phyloP scores from a whole-genome alignment of 176 grass and related monocot species.

The Oryza meyeriana region DNA sequence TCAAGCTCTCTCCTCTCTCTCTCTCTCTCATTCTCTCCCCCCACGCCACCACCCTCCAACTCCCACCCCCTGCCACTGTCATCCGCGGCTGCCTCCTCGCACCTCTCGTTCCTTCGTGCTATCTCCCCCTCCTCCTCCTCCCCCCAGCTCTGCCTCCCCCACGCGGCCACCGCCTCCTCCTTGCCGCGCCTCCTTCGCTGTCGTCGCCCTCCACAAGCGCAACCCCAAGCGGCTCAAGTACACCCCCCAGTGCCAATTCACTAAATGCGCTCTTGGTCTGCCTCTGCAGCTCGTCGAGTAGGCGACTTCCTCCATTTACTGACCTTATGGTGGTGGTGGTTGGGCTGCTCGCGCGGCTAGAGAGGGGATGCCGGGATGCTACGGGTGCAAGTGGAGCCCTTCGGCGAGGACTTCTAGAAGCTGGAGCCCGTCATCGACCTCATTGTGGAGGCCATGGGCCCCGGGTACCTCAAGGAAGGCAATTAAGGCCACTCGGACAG shows the following conservation, averaged over 20 bases:
- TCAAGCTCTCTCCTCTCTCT: too few relatives aligned
- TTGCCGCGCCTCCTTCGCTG: constrained; percentile 15
- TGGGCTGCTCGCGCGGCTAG: constrained; percentile 19
- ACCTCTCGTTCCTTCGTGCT: constrained; percentile 22
- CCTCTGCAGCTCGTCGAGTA: neutral
- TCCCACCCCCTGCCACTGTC: too few relatives aligned
- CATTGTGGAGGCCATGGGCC: too few relatives aligned
- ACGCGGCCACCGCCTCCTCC: neutral
- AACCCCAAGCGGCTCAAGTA: constrained; percentile 94
- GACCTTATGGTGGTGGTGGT: neutral
- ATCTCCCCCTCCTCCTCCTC: constrained; percentile 21
- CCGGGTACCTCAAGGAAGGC: too few relatives aligned
- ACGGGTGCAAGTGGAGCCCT: constrained; percentile 67
- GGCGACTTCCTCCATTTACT: neutral
- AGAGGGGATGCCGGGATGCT: constrained; percentile 65
- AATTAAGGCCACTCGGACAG: too few relatives aligned
- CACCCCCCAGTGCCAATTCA: constrained; percentile 62
- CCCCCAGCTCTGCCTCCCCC: constrained; percentile 2
- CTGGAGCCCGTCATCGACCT: constrained; percentile 71
- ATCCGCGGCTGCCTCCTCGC: neutral
- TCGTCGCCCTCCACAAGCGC: constrained; percentile 67
- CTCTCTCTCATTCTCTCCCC: too few relatives aligned
- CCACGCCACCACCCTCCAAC: too few relatives aligned
- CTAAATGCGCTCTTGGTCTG: constrained; percentile 23
- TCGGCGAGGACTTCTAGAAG: constrained; percentile 73